Conservation (phyloP, 352 stramenopile genomes). For the Pythium oligandrum region DNA sequence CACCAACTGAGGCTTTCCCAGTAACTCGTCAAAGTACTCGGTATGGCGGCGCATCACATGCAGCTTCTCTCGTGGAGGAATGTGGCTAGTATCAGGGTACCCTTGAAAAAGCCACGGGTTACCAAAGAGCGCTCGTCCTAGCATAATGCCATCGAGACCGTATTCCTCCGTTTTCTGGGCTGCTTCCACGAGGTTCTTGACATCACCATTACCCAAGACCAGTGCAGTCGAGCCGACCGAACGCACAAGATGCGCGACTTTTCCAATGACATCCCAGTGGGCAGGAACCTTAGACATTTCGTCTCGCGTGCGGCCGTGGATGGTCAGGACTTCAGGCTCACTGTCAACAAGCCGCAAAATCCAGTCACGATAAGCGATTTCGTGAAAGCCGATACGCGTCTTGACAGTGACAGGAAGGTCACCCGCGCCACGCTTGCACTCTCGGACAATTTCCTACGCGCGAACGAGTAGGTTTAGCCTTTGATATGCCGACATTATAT, state of each 20-base stretch:
- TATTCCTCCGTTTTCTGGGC: constrained; percentile 61
- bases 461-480: background rate
- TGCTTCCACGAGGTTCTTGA: constrained; percentile 58
- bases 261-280: constrained; percentile 79
- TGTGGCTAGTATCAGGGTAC: constrained; percentile 42
- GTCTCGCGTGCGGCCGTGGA: constrained; percentile 71
- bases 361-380: constrained; percentile 80
- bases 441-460: constrained; percentile 49
- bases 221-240: constrained; percentile 45
- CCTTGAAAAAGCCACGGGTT: constrained; percentile 83
- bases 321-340: constrained; percentile 66
- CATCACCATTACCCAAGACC: constrained; percentile 78
- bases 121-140: constrained; percentile 69
- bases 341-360: constrained; percentile 59
- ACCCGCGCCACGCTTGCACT: constrained; percentile 63
- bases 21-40: constrained; percentile 59
- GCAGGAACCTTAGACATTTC: constrained; percentile 82
- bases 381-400: constrained; percentile 73
- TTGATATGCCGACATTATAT: background rate
- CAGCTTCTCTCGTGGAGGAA: constrained; percentile 45
- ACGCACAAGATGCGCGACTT: constrained; percentile 55
- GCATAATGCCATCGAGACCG: constrained; percentile 75
- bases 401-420: constrained; percentile 71
- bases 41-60: constrained; percentile 61
- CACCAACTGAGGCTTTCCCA: constrained; percentile 38